Evolutionary conservation across 2,329 filamentous ascomycete genomes (phyloP), one percentile per base, ranked within the genome.

Genomic region (Pseudocercospora vitis): DNA sequence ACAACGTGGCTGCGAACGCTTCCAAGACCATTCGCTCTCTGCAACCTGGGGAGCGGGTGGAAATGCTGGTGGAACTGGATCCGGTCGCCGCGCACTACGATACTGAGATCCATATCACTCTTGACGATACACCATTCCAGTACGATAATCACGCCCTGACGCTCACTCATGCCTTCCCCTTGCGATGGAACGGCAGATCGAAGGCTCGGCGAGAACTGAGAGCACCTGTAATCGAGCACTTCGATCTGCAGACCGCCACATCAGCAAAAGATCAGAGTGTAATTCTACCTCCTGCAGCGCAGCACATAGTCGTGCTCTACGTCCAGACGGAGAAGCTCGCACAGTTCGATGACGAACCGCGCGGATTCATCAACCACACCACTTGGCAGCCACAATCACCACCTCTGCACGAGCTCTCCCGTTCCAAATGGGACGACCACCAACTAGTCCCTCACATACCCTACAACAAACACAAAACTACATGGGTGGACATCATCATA

Each of bases 301-400:
- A 74, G n/a, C 63, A 73, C 50, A 75, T 68, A 1, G 69, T 77
- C 31, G 65, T 78, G 7, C 65, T 79, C 6, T 79, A 79, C 59
- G 72, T 74, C 12, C 75, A 75, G 29, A 74, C 74, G 24, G 66
- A 76, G 50, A 77, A 75, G 51, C 64, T 78, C 24, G 68, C 75
- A 11, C 69, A 65, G 42, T 67, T 73, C 37, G 63, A 71, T 45
- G 76, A 78, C 48, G 67, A 72, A 11, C 75, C 76, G 0, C 69
- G 70, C 44, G 76, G 75, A 3, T 77, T 73, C 63, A 76, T 79
- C 63, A 79, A 79, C 54, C 72, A 73, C 28, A 78, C 76, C 2
- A 71, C 71, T 9, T 78, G 74, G 74, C 57, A 62, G 5, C 70
- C 72, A 0, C 76, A 76, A 56, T 55, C 62, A 0, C 46, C 57